Evolutionary conservation across 2,329 filamentous ascomycete species (phyloP).

Genomic region (Thelonectria blattea): DNA sequence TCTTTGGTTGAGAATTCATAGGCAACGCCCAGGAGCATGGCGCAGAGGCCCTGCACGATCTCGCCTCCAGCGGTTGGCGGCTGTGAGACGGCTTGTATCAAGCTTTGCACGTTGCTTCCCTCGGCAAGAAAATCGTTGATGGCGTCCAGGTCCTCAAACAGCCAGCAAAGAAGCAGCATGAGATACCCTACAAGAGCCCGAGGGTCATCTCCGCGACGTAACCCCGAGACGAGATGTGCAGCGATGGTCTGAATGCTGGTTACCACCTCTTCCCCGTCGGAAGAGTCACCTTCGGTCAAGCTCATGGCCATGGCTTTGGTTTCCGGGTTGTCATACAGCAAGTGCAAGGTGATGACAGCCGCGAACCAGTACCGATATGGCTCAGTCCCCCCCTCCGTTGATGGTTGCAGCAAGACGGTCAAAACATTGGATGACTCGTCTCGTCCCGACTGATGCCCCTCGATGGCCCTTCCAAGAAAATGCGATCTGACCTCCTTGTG

Average conservation of each 20-base stretch:
- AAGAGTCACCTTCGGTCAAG: slow-evolving; percentile 87
- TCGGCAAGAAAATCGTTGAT: slow-evolving; percentile 94
- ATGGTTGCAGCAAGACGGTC: slow-evolving; percentile 76
- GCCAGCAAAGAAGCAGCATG: slow-evolving; percentile 86
- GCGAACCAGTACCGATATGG: slow-evolving; percentile 93
- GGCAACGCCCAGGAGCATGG: slow-evolving; percentile 82
- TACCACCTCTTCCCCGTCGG: slow-evolving; percentile 90
- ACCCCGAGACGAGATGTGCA: slow-evolving; percentile 80
- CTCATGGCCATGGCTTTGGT: slow-evolving; percentile 81
- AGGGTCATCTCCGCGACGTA: slow-evolving; percentile 78
- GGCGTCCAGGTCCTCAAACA: slow-evolving; percentile 89
- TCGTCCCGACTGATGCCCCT: slow-evolving; percentile 77
- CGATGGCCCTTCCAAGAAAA: slow-evolving; percentile 87
- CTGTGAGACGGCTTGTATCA: slow-evolving; percentile 75
- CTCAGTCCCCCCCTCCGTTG: slow-evolving; percentile 69
- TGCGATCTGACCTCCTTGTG: slow-evolving; percentile 83
- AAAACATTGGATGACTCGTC: slow-evolving; percentile 90
- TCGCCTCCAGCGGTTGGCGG: slow-evolving; percentile 63
- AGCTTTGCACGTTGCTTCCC: slow-evolving; percentile 86
- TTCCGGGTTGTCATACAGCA: slow-evolving; percentile 79
- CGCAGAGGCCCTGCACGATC: slow-evolving; percentile 81
- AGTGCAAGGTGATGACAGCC: slow-evolving; percentile 82
- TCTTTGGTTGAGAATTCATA: slow-evolving; percentile 99
- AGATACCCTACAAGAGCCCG: slow-evolving; percentile 83
- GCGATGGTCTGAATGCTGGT: slow-evolving; percentile 90